Percentiles rank a stretch among this genome's conserved stretches.
Evolutionary conservation across 2,329 filamentous ascomycete species (phyloP).

Genomic region (Xylaria sp.): DNA sequence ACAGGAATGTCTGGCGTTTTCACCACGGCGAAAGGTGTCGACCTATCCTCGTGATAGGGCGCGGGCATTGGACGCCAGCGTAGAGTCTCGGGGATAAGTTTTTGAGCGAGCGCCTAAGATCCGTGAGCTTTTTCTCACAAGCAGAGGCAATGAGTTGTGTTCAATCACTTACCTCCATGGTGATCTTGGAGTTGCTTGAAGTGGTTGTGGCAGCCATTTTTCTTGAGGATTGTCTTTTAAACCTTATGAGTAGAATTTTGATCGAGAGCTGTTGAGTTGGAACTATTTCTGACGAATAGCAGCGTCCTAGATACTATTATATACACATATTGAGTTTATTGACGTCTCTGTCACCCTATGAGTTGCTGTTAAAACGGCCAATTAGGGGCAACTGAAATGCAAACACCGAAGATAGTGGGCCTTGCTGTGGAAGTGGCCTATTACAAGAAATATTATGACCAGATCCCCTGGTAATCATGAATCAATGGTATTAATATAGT

Average conservation of each 20-base stretch:
- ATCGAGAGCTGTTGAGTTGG: background rate
- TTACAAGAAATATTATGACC: background rate
- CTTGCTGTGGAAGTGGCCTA: conserved; percentile 34
- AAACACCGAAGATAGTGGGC: conserved; percentile 6
- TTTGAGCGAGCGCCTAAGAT: background rate
- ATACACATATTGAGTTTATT: background rate
- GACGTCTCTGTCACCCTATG: background rate
- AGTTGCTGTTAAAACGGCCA: conserved; percentile 29
- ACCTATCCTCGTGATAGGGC: conserved; percentile 7
- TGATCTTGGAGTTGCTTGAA: conserved; percentile 14
- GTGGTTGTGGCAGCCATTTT: conserved; percentile 7
- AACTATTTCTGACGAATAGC: background rate
- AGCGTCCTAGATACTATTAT: conserved; percentile 5
- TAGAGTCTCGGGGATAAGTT: conserved; percentile 22
- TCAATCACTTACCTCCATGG: conserved; percentile 7
- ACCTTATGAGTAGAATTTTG: background rate
- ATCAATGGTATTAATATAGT: background rate
- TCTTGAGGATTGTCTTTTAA: background rate
- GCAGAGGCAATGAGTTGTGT: background rate
- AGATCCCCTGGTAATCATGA: background rate
- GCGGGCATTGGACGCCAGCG: conserved; percentile 30
- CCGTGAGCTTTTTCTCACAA: background rate
- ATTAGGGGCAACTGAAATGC: conserved; percentile 1
- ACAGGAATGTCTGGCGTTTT: conserved; percentile 15
- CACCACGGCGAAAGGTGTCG: conserved; percentile 2